Evolutionary conservation across 2,329 filamentous ascomycete genomes (phyloP).

Genomic region (Fusarium euwallaceae): DNA sequence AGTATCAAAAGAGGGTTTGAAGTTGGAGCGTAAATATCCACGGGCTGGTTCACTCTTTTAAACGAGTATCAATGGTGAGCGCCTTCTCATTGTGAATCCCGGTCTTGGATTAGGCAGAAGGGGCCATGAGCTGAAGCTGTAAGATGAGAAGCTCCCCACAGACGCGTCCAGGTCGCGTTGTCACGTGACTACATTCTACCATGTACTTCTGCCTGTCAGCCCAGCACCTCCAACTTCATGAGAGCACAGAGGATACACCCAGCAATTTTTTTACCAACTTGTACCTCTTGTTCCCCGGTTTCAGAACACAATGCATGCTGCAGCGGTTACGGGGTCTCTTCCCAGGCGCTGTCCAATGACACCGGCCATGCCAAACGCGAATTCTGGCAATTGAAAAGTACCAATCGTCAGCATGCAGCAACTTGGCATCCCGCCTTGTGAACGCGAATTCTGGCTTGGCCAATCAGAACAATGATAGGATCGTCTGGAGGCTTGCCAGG

Average conservation of each 20-base stretch:
- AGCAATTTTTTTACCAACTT: background rate
- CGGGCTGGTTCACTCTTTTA: constrained; percentile 22
- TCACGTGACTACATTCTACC: constrained; percentile 48
- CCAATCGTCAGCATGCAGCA: background rate
- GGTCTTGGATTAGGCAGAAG: constrained; percentile 47
- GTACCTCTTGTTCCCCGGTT: background rate
- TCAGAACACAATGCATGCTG: background rate
- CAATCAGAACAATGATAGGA: background rate
- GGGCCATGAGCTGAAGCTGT: constrained; percentile 30
- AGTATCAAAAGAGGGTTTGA: background rate
- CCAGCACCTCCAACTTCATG: background rate
- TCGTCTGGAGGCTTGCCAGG: background rate
- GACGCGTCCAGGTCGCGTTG: constrained; percentile 47
- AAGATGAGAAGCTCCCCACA: constrained; percentile 20
- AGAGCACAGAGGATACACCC: background rate
- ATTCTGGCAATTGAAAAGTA: background rate
- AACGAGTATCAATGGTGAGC: constrained; percentile 17
- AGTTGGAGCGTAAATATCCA: background rate
- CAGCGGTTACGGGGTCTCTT: background rate
- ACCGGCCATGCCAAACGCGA: background rate
- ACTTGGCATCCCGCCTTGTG: background rate
- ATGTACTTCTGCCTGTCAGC: background rate
- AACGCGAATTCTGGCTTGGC: background rate
- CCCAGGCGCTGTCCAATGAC: background rate
- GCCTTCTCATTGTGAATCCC: constrained; percentile 39